Base-by-base conservation (phyloP, 2,329 filamentous ascomycete species). In the Fusarium redolens region DNA sequence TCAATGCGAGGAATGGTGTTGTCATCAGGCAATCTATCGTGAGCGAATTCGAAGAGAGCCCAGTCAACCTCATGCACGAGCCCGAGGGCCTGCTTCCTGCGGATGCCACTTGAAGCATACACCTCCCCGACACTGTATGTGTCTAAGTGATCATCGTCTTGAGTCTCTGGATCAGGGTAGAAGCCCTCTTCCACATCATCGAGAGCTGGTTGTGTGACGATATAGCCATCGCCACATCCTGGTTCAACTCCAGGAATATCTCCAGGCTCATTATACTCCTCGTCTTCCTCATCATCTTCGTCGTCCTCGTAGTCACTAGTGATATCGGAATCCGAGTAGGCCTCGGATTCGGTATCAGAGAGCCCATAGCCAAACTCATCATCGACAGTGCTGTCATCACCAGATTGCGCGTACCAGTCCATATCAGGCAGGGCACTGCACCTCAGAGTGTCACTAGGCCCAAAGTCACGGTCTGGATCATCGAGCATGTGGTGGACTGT, bases 401-500 rank as follows among this genome's bases (percentile, higher is more conserved):
- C 80, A 4, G 82, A 82, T 10, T 85, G 83, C 12, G 79, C 80
- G 63, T 85, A 85, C 85, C 84, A 86, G 20, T 83, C 82, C 9
- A 83, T 81, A 10, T 78, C 78, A 2, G 75, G 80, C 62, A 77
- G 81, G 40, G 77, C 85, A 81, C 79, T 87, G 82, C 79, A 86
- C 48, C 78, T 80, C 55, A 75, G 51, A 7, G 75, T 73, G 45
- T 81, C 73, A 30, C 62, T 68, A 14, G 74, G 72, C 3, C 73
- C 76, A 40, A 83, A 83, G 14, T 86, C 84, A 59, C 82, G 81
- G 7, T 89, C 88, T 2, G 89, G 89, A 64, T 91, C 89, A 85
- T 98, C 96, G 5, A 98, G 89, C 91, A 98, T 96, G 81, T 98
- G 96, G 78, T 98, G 96, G 0, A 98, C 96, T 28, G 94, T 98